Evolutionary conservation across 2,329 filamentous ascomycete genomes (phyloP).

Genomic region (Dothistroma pini): DNA sequence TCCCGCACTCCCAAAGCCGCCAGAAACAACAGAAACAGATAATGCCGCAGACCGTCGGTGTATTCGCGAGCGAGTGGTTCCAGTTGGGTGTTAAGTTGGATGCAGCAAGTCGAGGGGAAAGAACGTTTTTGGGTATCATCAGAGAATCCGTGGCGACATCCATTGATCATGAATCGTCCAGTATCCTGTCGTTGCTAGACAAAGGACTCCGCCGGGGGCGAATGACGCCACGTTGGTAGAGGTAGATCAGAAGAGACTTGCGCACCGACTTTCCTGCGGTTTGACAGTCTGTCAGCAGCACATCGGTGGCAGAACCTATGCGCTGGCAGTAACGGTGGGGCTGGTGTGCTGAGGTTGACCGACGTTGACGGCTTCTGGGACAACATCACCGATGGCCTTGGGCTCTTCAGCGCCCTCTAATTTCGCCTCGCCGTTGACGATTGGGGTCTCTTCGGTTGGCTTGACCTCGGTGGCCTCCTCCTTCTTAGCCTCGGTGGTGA

Average conservation of each 20-base stretch:
- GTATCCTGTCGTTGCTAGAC: not conserved
- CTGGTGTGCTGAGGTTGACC: slow-evolving; percentile 30
- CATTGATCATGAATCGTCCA: not conserved
- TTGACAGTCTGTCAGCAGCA: slow-evolving; percentile 2
- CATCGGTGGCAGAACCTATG: slow-evolving; percentile 22
- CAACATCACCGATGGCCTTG: slow-evolving; percentile 31
- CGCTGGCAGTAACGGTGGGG: slow-evolving; percentile 33
- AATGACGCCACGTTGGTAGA: not conserved
- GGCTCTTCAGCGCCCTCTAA: slow-evolving; percentile 23
- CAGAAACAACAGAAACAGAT: slow-evolving; percentile 7
- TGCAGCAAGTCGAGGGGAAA: slow-evolving; percentile 1
- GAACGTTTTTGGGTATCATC: slow-evolving; percentile 1
- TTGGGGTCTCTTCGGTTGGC: slow-evolving; percentile 22
- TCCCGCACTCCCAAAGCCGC: slow-evolving; percentile 2
- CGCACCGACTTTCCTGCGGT: not conserved
- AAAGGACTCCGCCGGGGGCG: not conserved
- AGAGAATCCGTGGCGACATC: not conserved
- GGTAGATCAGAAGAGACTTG: not conserved
- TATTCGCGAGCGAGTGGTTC: slow-evolving; percentile 15
- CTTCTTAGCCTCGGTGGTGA: slow-evolving; percentile 20
- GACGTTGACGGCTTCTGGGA: slow-evolving; percentile 29
- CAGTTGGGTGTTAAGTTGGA: slow-evolving; percentile 22
- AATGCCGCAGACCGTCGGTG: slow-evolving; percentile 8
- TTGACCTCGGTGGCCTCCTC: slow-evolving; percentile 26
- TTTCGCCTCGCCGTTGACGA: slow-evolving; percentile 25